These are phyloP conservation scores for Beta macrorhiza DNA, from an alignment of 179 eudicot species.

Conservation along the genomic window DNA sequence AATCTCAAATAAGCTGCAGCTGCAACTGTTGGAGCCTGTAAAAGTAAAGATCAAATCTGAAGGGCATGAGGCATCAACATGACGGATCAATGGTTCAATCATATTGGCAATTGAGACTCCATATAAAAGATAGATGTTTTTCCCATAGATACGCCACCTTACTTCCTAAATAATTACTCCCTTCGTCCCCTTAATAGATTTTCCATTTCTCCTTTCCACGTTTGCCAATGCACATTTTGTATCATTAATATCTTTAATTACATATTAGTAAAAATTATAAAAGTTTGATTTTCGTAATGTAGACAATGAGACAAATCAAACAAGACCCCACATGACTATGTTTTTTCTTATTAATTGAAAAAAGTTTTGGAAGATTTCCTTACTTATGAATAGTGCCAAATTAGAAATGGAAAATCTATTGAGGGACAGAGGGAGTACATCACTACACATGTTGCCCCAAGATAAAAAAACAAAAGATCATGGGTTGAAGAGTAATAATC, in stretches of 20 bases:
- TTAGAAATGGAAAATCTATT: too few relatives aligned
- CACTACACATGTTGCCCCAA: not conserved
- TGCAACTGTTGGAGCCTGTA: slow-evolving; percentile 94
- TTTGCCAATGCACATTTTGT: too few relatives aligned
- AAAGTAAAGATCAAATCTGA: slow-evolving; percentile 12
- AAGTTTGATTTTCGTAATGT: too few relatives aligned
- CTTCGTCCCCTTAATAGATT: too few relatives aligned
- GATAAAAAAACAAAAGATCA: not conserved
- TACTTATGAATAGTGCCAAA: too few relatives aligned
- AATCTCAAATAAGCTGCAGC: slow-evolving; percentile 96
- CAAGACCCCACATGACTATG: too few relatives aligned
- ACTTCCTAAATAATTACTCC: not conserved
- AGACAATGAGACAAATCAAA: too few relatives aligned
- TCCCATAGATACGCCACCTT: not conserved
- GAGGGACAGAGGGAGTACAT: not conserved
- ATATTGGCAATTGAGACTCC: not conserved
- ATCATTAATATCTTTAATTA: too few relatives aligned
- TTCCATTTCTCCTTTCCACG: too few relatives aligned
- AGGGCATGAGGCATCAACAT: not conserved
- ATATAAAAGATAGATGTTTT: not conserved
- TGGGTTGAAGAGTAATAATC: not conserved
- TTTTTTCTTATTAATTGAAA: too few relatives aligned
- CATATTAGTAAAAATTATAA: too few relatives aligned
- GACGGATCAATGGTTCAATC: not conserved
- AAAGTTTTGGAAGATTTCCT: too few relatives aligned